phyloP scores from a whole-genome alignment of 2,329 filamentous ascomycete genomes.

The Thielaviopsis euricoi region DNA sequence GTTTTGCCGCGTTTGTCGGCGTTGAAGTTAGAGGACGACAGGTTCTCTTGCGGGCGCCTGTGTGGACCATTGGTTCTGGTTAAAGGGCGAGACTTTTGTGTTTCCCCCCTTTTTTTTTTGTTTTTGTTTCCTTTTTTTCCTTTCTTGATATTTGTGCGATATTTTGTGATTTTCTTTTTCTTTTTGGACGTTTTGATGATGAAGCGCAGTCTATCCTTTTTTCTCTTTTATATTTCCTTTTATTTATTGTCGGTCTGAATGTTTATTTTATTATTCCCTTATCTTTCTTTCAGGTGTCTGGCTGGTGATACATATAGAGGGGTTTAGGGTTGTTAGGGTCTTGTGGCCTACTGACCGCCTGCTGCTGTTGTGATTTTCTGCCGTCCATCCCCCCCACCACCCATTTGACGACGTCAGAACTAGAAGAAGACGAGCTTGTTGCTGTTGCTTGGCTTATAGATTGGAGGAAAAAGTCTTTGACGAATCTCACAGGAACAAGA shows the following conservation, averaged over 20 bases:
- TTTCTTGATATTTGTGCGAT: neutral
- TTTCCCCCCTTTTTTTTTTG: slow-evolving; percentile 7
- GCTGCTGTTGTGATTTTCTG: too few species aligned
- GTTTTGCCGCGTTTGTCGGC: slow-evolving; percentile 59
- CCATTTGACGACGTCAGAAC: too few species aligned
- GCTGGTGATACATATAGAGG: too few species aligned
- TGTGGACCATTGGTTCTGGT: slow-evolving; percentile 39
- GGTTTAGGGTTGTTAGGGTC: too few species aligned
- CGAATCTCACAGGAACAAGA: too few species aligned
- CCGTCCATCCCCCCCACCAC: too few species aligned
- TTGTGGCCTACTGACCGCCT: too few species aligned
- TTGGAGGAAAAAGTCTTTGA: too few species aligned
- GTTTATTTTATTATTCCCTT: neutral
- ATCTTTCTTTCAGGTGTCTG: neutral
- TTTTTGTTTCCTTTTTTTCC: slow-evolving; percentile 13
- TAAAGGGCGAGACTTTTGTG: slow-evolving; percentile 10
- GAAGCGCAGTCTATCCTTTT: neutral
- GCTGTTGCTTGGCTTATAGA: too few species aligned
- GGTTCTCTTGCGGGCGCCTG: slow-evolving; percentile 58
- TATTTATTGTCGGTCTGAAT: neutral
- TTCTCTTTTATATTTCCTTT: too few species aligned
- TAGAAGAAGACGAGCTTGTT: too few species aligned
- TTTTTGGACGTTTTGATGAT: neutral
- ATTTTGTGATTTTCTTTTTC: neutral
- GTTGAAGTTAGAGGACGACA: slow-evolving; percentile 63